These are phyloP conservation scores for Trichoderma erinaceum DNA, from an alignment of 495 filamentous ascomycete genomes.

Conservation along the genomic window DNA sequence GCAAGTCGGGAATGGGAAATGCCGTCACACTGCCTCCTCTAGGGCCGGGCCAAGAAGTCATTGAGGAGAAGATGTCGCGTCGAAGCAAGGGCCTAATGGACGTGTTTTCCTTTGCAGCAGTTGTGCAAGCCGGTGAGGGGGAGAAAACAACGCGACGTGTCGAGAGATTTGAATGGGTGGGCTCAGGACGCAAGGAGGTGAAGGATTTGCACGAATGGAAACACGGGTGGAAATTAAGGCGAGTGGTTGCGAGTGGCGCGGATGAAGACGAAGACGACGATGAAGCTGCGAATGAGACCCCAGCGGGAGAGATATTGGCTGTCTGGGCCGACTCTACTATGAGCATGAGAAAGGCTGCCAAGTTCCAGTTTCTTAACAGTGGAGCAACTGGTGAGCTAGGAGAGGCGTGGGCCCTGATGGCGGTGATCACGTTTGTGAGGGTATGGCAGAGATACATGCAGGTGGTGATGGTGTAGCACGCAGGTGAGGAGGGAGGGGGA, in stretches of 20 bases:
- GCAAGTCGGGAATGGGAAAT: not conserved
- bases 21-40: constrained; percentile 3
- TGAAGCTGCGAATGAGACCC: not conserved
- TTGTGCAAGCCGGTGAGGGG: not conserved
- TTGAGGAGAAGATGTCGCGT: not conserved
- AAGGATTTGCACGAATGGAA: constrained; percentile 5
- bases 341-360: not conserved
- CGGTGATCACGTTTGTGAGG: not conserved
- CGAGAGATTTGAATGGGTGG: constrained; percentile 1
- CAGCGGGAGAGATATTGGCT: not conserved
- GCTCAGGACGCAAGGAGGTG: not conserved
- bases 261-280: not conserved
- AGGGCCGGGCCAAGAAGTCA: not conserved
- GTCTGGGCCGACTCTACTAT: not conserved
- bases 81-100: not conserved
- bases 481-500: too few relatives aligned
- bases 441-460: constrained; percentile 13
- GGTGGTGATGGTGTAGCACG: not conserved
- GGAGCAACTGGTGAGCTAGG: constrained; percentile 8
- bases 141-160: constrained; percentile 3
- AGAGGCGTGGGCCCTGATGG: constrained; percentile 4
- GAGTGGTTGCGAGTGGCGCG: not conserved
- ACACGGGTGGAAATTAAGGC: not conserved
- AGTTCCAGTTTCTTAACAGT: constrained; percentile 7
- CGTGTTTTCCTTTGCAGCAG: not conserved